These are phyloP conservation scores for Xylaria sp. DNA, from an alignment of 2,329 filamentous ascomycete genomes.

Conservation along the genomic window DNA sequence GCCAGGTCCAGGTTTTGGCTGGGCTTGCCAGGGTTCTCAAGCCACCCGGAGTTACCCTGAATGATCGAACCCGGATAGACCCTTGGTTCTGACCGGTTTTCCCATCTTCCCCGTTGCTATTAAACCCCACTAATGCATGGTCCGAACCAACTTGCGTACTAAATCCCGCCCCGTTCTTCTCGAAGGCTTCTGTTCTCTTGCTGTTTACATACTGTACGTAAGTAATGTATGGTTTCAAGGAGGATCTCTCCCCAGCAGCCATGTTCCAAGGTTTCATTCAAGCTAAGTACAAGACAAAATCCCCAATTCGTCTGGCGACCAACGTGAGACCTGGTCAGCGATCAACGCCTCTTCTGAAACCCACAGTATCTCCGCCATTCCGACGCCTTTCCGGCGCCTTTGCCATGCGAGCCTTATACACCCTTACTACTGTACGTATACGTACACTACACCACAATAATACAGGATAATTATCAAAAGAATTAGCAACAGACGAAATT, in stretches of 20 bases:
- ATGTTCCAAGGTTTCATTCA: neutral
- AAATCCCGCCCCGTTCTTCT: constrained; percentile 33
- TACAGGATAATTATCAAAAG: no score
- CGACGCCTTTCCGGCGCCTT: no score
- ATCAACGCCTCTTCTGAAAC: constrained; percentile 10
- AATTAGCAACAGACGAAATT: neutral
- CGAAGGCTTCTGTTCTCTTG: constrained; percentile 34
- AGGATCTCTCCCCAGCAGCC: neutral
- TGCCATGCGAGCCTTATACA: no score
- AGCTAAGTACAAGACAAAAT: neutral
- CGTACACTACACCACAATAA: neutral
- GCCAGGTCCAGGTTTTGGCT: constrained; percentile 1
- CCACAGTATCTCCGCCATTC: neutral
- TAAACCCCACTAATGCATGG: constrained; percentile 34
- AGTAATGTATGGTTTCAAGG: constrained; percentile 16
- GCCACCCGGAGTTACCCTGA: constrained; percentile 23
- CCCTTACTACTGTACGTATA: neutral
- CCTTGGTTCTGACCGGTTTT: constrained; percentile 23
- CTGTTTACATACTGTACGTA: constrained; percentile 6
- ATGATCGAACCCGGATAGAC: constrained; percentile 12
- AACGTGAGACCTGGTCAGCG: neutral
- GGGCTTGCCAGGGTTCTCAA: constrained; percentile 17
- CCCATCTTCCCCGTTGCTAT: constrained; percentile 37
- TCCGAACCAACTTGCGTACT: constrained; percentile 34
- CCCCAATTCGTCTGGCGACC: neutral